Percentiles rank a stretch among this genome's conserved stretches.
phyloP scores from a whole-genome alignment of 208 protist genomes.

The Acanthamoeba healyi region DNA sequence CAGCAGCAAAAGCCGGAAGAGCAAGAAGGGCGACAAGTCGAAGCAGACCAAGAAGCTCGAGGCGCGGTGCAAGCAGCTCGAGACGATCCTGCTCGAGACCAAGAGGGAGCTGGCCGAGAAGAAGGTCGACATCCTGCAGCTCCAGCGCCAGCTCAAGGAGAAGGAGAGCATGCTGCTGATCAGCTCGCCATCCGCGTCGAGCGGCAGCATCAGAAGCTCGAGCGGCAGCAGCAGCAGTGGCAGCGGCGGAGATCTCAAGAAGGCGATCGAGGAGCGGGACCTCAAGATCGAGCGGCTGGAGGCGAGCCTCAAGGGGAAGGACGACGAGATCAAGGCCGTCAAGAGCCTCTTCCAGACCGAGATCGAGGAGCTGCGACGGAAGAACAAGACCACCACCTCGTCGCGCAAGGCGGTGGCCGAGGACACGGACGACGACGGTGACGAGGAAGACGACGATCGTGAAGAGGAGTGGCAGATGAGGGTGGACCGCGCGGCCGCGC shows the following conservation, averaged over 20 bases:
- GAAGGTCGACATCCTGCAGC: slow-evolving; percentile 1
- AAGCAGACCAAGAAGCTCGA: slow-evolving; percentile 14
- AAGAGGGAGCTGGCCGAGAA: slow-evolving; percentile 23
- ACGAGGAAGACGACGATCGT: neutral
- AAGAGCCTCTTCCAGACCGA: slow-evolving; percentile 35
- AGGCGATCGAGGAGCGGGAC: slow-evolving; percentile 9
- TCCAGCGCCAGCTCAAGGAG: slow-evolving; percentile 17
- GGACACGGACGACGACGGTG: neutral
- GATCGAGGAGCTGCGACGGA: slow-evolving; percentile 18
- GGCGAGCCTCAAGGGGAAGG: neutral
- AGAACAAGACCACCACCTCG: neutral
- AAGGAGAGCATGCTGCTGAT: neutral
- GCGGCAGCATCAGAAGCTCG: neutral
- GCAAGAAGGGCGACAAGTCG: neutral
- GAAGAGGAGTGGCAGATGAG: slow-evolving; percentile 46
- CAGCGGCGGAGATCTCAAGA: neutral
- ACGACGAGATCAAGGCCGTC: slow-evolving; percentile 34
- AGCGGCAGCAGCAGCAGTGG: neutral
- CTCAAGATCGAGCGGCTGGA: neutral
- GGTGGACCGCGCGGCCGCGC: neutral
- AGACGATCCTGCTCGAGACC: slow-evolving; percentile 32
- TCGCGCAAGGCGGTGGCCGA: neutral
- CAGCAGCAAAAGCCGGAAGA: neutral
- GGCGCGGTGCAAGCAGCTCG: neutral
- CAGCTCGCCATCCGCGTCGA: neutral